These are phyloP conservation scores for Colletotrichum neosansevieriae DNA, from an alignment of 2,329 filamentous ascomycete genomes.

Conservation along the genomic window DNA sequence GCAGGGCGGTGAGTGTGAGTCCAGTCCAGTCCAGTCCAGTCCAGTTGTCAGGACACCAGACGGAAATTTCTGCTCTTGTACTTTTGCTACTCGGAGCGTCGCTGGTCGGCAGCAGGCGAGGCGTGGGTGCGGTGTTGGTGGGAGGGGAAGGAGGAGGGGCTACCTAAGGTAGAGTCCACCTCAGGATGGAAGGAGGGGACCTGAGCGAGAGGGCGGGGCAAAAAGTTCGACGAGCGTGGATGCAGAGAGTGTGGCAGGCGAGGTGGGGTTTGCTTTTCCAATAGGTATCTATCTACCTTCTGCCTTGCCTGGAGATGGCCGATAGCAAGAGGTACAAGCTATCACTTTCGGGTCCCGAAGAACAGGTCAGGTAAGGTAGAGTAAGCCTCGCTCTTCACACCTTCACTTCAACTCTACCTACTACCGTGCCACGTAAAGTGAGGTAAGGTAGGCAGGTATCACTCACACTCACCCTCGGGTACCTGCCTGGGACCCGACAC, in stretches of 20 bases:
- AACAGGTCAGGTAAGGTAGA: too few species aligned
- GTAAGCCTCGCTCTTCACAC: too few species aligned
- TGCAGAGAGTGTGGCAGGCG: constrained; percentile 33
- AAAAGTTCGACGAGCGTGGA: constrained; percentile 34
- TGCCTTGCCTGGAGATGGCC: not conserved
- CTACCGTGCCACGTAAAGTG: too few species aligned
- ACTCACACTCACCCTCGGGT: not conserved
- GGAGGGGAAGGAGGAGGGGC: not conserved
- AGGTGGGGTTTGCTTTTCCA: constrained; percentile 27
- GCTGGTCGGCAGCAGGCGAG: constrained; percentile 24
- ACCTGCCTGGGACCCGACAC: not conserved
- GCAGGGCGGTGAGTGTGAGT: constrained; percentile 13
- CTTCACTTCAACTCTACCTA: too few species aligned
- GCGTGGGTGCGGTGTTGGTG: not conserved
- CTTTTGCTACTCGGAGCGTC: not conserved
- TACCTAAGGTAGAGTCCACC: not conserved
- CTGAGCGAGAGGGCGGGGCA: constrained; percentile 34
- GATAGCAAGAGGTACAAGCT: constrained; percentile 24
- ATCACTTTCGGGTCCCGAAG: not conserved
- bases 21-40: not conserved
- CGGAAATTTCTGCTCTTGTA: constrained; percentile 39
- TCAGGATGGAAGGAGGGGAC: not conserved
- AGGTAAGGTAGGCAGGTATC: too few species aligned
- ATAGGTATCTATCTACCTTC: not conserved
- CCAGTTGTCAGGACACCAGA: not conserved